Evolutionary conservation across 768 basidiomycete species (phyloP), one percentile per base, ranked within the genome.

Genomic region (Hericium rajendrae): DNA sequence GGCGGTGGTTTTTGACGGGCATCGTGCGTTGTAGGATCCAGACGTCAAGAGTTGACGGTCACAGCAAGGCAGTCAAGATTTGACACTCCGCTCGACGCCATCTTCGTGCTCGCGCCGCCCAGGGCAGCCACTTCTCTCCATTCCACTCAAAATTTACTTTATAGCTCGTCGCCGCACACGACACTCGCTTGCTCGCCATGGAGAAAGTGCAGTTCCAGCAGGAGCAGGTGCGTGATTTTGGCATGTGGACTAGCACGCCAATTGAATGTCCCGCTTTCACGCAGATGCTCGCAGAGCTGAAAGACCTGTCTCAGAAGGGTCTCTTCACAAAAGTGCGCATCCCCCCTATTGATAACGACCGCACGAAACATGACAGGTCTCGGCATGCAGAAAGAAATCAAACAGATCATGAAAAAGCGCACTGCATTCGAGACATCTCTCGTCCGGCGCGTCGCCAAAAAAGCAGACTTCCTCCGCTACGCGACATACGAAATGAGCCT

Each of bases 151-250:
- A 16, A 6, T 8, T 32, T 32, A 37, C 24, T 18, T 22, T 32
- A 22, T n/a, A 22, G 11, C 18, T 3, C 32, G 20, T 9, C 8
- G 20, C 20, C n/a, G 38, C 48, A 48, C 41, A 8, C 46, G 16
- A 15, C 15, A 41, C 38, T 13, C 20, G 13, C 5, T 16, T 3
- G 24, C 2, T 4, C 59, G 61, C 22, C 48, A 94, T 97, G 94
- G 94, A 97, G 78, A 81, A 91, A 62, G 93, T 95, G 0, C 88
- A 95, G 58, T 94, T 87, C 65, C 85, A 94, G 72, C 89, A 94
- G 71, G 93, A 95, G 84, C 86, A 90, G 84, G 85, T 80, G 56
- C 56, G 26, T 54, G 50, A 6, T 6, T 41, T 38, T 3, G 8
- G 9, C 18, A 38, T 39, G 15, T 40, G 6, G n/a, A n/a, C 5